Conservation (phyloP, 2,329 filamentous ascomycete genomes). For the Phaeosphaeria sp. region DNA sequence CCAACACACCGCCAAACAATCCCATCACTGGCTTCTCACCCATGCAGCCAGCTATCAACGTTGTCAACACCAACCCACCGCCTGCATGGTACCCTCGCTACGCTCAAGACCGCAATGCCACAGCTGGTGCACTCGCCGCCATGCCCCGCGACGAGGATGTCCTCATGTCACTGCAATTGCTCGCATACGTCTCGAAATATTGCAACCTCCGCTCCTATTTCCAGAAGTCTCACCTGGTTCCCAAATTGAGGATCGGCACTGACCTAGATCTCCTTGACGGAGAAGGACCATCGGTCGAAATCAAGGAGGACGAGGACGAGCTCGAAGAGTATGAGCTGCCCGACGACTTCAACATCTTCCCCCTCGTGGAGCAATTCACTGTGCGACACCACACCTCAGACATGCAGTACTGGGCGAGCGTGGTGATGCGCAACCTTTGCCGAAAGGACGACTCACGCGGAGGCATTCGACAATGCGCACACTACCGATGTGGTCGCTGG, state of each 20-base stretch:
- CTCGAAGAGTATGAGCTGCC: slow-evolving; percentile 89
- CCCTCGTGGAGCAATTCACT: slow-evolving; percentile 97
- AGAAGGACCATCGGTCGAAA: slow-evolving; percentile 53
- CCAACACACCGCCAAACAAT: slow-evolving; percentile 65
- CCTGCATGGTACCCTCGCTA: slow-evolving; percentile 80
- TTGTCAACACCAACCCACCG: slow-evolving; percentile 77
- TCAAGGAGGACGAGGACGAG: slow-evolving; percentile 66
- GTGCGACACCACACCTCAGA: slow-evolving; percentile 92
- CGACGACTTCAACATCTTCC: slow-evolving; percentile 98
- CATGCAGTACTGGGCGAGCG: slow-evolving; percentile 99
- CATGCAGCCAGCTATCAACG: slow-evolving; percentile 69
- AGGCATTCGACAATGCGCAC: slow-evolving; percentile 95
- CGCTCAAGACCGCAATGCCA: slow-evolving; percentile 73
- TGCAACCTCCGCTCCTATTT: slow-evolving; percentile 96
- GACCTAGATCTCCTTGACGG: slow-evolving; percentile 83
- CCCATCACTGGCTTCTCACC: slow-evolving; percentile 73
- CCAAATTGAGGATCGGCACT: slow-evolving; percentile 85
- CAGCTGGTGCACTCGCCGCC: slow-evolving; percentile 76
- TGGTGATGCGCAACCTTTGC: slow-evolving; percentile 98
- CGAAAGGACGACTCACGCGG: slow-evolving; percentile 95
- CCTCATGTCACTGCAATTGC: slow-evolving; percentile 93
- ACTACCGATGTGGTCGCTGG: slow-evolving; percentile 98
- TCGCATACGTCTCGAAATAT: slow-evolving; percentile 98
- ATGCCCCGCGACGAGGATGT: slow-evolving; percentile 98
- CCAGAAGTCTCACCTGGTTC: slow-evolving; percentile 91